Evolutionary conservation across 306 rosid species (phyloP), one percentile per base, ranked within the genome.

Genomic region (Pyrus betulifolia): DNA sequence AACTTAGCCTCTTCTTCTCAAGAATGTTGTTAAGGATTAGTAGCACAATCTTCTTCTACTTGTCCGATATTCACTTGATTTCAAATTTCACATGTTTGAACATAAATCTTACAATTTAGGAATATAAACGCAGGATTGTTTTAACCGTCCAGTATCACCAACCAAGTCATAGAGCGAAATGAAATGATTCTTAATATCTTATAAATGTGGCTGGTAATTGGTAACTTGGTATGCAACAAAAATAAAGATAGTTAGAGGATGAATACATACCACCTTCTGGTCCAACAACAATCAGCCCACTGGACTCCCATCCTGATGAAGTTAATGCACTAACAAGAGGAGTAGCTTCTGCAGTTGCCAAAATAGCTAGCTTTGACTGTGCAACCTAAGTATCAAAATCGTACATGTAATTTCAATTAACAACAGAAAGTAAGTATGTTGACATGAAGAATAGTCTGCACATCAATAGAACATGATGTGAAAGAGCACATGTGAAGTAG

Each of bases 241-340:
- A 51, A 40, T 17, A 68, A 52, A 42, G 31, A 71, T 25, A 59
- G 61, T 31, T 19, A 27, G 19, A 65, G 40, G 22, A 55, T 27
- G 78, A 33, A 74, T 49, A 87, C 88, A 80, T 72, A 94, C 97
- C 98, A 28, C 98, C 98, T 82, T 94, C 97, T 58, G 98, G 97
- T 82, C 98, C 98, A 42, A 92, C 67, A 72, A 94, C 81, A 76
- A 94, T 75, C 85, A 92, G 75, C 73, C 98, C 96, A 66, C 86
- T 71, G 40, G 85, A 70, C 80, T 89, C 87, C 46, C 64, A 76
- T 71, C 76, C 79, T 69, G 83, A 78, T 45, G 84, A 73, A 27
- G 81, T 63, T 86, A 94, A 85, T 42, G 86, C 89, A 82, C 83
- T 77, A 58, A 89, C 82, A 80, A 94, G 89, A 33, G 97, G 93